Conservation (phyloP, 257 asterid species). For the Cinchona pubescens region DNA sequence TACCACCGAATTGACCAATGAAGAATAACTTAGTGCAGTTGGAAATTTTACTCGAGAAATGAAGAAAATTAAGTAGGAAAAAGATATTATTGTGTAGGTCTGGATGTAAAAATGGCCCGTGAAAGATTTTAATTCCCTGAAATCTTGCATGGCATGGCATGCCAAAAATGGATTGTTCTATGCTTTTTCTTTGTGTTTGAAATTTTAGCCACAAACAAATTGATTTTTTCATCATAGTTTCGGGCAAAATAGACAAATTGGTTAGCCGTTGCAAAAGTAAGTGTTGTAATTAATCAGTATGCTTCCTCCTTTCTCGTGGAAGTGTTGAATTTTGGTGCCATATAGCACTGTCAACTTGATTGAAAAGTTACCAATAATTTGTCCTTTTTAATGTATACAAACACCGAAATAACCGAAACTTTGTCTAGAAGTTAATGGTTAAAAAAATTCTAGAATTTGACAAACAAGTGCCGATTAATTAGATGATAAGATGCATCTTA, state of each 20-base stretch:
- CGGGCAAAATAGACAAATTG: background rate
- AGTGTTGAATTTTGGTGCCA: background rate
- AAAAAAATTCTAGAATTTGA: too few relatives aligned
- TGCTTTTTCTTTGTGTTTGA: background rate
- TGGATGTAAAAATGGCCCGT: background rate
- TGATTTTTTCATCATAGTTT: background rate
- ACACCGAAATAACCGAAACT: background rate
- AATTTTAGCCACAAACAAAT: background rate
- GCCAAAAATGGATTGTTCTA: background rate
- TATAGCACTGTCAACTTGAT: background rate
- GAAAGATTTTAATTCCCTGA: background rate
- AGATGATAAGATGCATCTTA: too few relatives aligned
- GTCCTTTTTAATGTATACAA: background rate
- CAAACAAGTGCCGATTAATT: too few relatives aligned
- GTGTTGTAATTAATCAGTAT: background rate
- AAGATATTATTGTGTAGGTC: background rate
- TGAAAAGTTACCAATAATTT: background rate
- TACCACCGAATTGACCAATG: background rate
- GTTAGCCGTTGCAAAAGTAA: background rate
- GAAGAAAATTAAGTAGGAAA: background rate
- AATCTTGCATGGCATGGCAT: background rate
- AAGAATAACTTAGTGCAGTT: background rate
- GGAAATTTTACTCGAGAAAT: background rate
- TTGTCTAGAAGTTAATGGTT: background rate
- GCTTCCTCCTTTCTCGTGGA: background rate